These are phyloP conservation scores for Fomes fomentarius DNA, from an alignment of 1,284 basidiomycete genomes.

Conservation along the genomic window DNA sequence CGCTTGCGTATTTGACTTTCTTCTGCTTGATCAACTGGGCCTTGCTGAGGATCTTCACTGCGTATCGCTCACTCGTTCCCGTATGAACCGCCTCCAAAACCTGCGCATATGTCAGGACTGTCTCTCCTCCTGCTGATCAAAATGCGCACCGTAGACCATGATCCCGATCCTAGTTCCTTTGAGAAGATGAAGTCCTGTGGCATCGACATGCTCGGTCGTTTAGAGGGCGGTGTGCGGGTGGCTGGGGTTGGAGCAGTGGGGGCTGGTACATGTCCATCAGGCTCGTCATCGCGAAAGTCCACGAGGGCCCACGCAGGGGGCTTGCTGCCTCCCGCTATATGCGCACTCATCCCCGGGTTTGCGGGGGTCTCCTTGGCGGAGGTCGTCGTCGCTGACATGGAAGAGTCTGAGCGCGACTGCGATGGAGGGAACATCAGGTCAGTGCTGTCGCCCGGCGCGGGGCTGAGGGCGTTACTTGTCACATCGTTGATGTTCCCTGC, in stretches of 20 bases:
- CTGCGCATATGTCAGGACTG: not conserved
- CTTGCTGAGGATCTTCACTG: constrained; percentile 24
- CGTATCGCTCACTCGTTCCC: constrained; percentile 13
- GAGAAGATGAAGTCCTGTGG: constrained; percentile 19
- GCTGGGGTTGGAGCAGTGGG: constrained; percentile 5
- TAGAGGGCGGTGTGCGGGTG: not conserved
- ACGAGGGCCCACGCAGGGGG: constrained; percentile 5
- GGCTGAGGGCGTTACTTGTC: constrained; percentile 8
- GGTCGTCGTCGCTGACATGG: not conserved
- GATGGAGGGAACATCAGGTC: not conserved
- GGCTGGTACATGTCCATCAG: constrained; percentile 3
- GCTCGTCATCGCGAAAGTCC: constrained; percentile 5
- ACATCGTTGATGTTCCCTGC: constrained; percentile 1
- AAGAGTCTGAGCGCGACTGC: not conserved
- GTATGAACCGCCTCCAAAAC: constrained; percentile 21
- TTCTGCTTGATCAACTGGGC: constrained; percentile 22
- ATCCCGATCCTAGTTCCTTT: constrained; percentile 21
- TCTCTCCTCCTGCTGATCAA: too few relatives aligned
- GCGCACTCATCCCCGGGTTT: not conserved
- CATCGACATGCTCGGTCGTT: constrained; percentile 9
- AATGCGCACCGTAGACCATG: constrained; percentile 21
- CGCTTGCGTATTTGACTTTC: constrained; percentile 25
- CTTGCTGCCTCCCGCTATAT: not conserved
- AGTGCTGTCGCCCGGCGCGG: constrained; percentile 1
- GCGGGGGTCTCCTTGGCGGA: not conserved